Evolutionary conservation across 2,329 filamentous ascomycete genomes (phyloP), one percentile per base, ranked within the genome.

Genomic region (Penicillium carneum): DNA sequence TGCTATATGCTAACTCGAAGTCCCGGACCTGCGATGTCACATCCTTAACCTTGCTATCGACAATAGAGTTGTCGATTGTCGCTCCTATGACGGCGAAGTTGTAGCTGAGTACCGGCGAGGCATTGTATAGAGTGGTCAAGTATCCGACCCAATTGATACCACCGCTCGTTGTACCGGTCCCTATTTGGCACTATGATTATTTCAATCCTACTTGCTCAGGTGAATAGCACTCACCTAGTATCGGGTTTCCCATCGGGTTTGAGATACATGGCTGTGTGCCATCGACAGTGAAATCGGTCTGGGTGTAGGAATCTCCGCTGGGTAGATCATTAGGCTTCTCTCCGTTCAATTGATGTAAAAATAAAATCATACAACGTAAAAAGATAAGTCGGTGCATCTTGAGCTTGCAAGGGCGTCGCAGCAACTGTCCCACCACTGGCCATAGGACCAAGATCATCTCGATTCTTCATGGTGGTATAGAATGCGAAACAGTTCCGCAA

Each of bases 201-300:
- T 9, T 49, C 29, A 33, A 33, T n/a, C 16, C 29, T n/a, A 23
- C 12, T 16, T 26, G 58, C 41, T 43, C 71, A 10, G 12, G 12
- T 36, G 12, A 16, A 38, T 23, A 23, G 4, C 4, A n/a, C 47
- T 11, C 47, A 49, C 74, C 73, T 20, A 76, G 48, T 10, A 77
- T 50, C 0, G 87, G 87, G 67, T 90, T 90, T 0, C 88, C 87
- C 63, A 89, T 77, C 0, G 86, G 86, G 68, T 87, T 86, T 8
- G 76, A 72, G 3, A 78, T 63, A 7, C 79, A 83, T 1, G 88
- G 86, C 41, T 86, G 81, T 0, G 79, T 74, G 23, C 80, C 78
- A 11, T 76, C 81, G 41, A 83, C 76, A 61, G 87, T 76, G 75
- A 89, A 90, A 6, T 84, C 84, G 2, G 85, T 87, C 62, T 84